A percentile compares a stretch with the other conserved stretches of the same genome.
Evolutionary conservation across 345 rosid genomes (phyloP).

Genomic region (Eutrema yunnanense): DNA sequence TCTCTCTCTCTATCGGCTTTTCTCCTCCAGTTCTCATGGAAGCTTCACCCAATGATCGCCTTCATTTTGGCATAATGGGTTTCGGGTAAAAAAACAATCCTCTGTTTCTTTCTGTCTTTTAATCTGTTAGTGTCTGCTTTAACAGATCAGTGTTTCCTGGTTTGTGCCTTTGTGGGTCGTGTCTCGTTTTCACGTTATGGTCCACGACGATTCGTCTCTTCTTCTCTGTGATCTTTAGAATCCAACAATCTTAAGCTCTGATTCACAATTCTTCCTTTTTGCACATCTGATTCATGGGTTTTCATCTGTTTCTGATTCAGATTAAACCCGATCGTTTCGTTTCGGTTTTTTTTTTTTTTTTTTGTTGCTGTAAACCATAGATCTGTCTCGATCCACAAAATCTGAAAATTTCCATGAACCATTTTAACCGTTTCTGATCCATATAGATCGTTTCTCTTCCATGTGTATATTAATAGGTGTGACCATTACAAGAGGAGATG

Average conservation of each 20-base stretch:
- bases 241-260: not conserved
- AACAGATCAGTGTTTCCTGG: conserved; percentile 9
- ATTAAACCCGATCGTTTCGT: not conserved
- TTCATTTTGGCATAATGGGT: conserved; percentile 88
- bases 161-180: not conserved
- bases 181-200: not conserved
- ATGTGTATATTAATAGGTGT: conserved; percentile 43
- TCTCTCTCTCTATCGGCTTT: not conserved
- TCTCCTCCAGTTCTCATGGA: conserved; percentile 52
- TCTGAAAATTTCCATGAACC: not conserved
- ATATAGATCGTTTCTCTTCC: not conserved
- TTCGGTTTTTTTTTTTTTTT: not conserved
- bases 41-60: conserved; percentile 63
- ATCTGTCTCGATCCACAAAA: conserved; percentile 3
- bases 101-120: conserved; percentile 4
- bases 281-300: not conserved
- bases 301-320: not conserved
- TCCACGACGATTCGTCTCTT: not conserved
- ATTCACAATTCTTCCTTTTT: not conserved
- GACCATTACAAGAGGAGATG: conserved; percentile 93
- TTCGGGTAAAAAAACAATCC: conserved; percentile 47
- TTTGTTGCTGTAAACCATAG: not conserved
- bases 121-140: not conserved
- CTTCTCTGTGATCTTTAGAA: not conserved
- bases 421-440: not conserved